Base-by-base conservation (phyloP, 2,329 filamentous ascomycete species). In the Trichoderma sp. region DNA sequence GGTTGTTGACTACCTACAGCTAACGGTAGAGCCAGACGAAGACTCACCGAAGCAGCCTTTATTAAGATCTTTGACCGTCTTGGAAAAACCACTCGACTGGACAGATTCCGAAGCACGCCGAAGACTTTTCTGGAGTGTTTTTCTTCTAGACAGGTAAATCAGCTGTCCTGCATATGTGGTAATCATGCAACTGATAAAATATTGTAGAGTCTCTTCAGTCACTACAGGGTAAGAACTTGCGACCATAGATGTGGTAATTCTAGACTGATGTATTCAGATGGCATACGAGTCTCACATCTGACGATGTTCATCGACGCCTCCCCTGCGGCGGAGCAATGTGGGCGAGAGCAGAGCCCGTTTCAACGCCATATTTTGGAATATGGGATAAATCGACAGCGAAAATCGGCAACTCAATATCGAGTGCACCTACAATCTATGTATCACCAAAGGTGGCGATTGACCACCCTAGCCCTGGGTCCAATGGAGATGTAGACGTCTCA, bases 321-420 rank as follows among this genome's bases (percentile, higher is more conserved):
- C 79, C 79, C 0, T 79, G 79, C 7, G 83, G 85, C 28, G 84
- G 84, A 0, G 79, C 77, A 0, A 70, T 74, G 81, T 4, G 85
- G 84, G 84, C 78, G 80, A 20, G 80, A 59, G 76, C 80, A 72
- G 73, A 83, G 72, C 76, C 81, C 0, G 81, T 84, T 0, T 72
- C 74, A 1, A 84, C 84, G 0, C 83, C 84, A 0, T 85, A 80
- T 68, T 84, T 85, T 17, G 82, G 83, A 1, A 84, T 85, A 8
- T 84, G 82, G 80, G 83, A 85, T 50, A 77, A 79, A 6, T 82
- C 82, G 0, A 77, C 77, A 0, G 82, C 78, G 4, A 80, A 77
- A 26, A 81, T 83, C 13, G 82, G 81, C 4, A 82, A 81, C 6
- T 80, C 79, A 0, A 80, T 84, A 1, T 77, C 82, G 0, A 83